Percentiles rank a stretch among this genome's conserved stretches.
These are phyloP conservation scores for Daedaleopsis sinensis DNA, from an alignment of 768 basidiomycete species.

Conservation along the genomic window DNA sequence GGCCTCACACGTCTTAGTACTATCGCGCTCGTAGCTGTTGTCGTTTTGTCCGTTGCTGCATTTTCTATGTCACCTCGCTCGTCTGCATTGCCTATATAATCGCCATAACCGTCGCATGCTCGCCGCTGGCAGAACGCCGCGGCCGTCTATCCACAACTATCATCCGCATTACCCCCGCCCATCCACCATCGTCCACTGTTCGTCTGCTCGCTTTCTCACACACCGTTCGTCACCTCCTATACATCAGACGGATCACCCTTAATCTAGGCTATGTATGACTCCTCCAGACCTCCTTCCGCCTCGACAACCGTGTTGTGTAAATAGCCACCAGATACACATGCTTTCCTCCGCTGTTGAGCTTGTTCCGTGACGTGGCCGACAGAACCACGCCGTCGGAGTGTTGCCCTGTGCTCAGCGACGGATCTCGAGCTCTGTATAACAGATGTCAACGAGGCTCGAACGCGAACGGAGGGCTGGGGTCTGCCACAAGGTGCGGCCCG, in stretches of 20 bases:
- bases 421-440: background rate
- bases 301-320: constrained; percentile 3
- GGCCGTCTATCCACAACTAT: background rate
- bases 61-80: constrained; percentile 24
- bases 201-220: background rate
- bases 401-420: background rate
- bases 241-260: constrained; percentile 10
- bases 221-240: background rate
- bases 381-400: background rate
- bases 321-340: background rate
- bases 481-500: too few relatives aligned
- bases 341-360: background rate
- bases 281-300: background rate
- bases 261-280: constrained; percentile 15
- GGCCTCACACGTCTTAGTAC: constrained; percentile 18
- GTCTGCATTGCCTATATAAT: constrained; percentile 23
- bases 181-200: background rate
- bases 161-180: background rate
- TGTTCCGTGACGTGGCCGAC: background rate
- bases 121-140: constrained; percentile 3
- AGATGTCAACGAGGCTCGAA: background rate
- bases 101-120: constrained; percentile 21
- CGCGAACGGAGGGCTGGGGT: too few relatives aligned
- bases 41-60: constrained; percentile 24
- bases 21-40: constrained; percentile 22